These are phyloP conservation scores for Porcisia deanei DNA, from an alignment of 208 protist species.

Conservation along the genomic window DNA sequence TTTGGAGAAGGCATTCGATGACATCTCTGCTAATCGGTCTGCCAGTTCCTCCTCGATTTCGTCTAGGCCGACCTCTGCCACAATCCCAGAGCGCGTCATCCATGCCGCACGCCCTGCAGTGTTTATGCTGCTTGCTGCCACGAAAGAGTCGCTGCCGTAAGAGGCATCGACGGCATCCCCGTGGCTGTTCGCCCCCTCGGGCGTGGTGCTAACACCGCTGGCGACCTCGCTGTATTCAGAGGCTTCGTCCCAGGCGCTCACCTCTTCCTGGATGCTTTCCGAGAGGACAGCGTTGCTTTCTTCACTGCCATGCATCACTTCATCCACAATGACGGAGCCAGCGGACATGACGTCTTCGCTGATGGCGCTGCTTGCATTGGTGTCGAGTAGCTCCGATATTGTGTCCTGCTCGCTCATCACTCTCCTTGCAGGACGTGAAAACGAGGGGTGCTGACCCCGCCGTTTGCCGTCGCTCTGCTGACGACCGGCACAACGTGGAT, in stretches of 20 bases:
- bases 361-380: background rate
- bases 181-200: background rate
- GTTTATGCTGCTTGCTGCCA: background rate
- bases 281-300: slow-evolving; percentile 13
- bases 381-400: background rate
- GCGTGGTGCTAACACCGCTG: slow-evolving; percentile 5
- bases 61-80: slow-evolving; percentile 14
- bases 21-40: slow-evolving; percentile 19
- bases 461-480: background rate
- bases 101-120: background rate
- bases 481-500: background rate
- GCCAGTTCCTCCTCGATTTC: slow-evolving; percentile 34
- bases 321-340: slow-evolving; percentile 20
- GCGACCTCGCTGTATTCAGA: background rate
- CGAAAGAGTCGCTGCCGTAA: slow-evolving; percentile 5
- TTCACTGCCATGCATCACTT: slow-evolving; percentile 39
- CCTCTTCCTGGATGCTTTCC: slow-evolving; percentile 36
- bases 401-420: background rate
- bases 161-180: background rate
- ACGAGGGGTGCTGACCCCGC: background rate
- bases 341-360: slow-evolving; percentile 21
- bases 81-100: background rate
- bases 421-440: background rate
- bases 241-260: slow-evolving; percentile 5
- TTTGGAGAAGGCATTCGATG: slow-evolving; percentile 16